Evolutionary conservation across 2,329 filamentous ascomycete genomes (phyloP).

Genomic region (Aciculosporium take): DNA sequence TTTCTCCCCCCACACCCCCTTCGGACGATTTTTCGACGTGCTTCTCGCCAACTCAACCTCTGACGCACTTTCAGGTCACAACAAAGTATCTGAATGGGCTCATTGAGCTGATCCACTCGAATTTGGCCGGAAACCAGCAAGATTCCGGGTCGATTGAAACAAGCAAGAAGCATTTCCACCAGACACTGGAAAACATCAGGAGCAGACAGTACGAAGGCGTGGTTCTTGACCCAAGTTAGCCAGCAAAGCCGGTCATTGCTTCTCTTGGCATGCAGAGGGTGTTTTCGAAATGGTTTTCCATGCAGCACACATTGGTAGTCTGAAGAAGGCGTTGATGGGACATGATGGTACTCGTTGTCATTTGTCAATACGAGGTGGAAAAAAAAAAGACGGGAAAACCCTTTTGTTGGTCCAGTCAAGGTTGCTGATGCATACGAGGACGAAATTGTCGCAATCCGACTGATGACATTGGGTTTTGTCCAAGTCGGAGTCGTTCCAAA

Average conservation of each 20-base stretch:
- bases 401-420: neutral
- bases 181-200: constrained; percentile 86
- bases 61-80: constrained; percentile 44
- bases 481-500: too few species aligned
- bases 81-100: constrained; percentile 96
- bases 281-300: neutral
- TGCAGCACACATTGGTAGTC: constrained; percentile 1
- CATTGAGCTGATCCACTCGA: constrained; percentile 96
- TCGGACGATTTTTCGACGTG: too few species aligned
- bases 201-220: constrained; percentile 88
- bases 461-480: too few species aligned
- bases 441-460: too few species aligned
- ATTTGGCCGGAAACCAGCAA: constrained; percentile 71
- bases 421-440: neutral
- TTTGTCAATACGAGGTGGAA: constrained; percentile 2
- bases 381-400: neutral
- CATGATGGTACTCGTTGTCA: constrained; percentile 5
- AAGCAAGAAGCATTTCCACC: constrained; percentile 84
- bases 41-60: neutral
- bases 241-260: neutral
- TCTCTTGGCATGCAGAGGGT: neutral
- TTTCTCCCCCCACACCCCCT: too few species aligned
- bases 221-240: constrained; percentile 47
- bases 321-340: constrained; percentile 3
- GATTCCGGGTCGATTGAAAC: constrained; percentile 74